Percentiles rank a stretch among this genome's conserved stretches.
Conservation (phyloP, 2,329 filamentous ascomycete genomes). For the Phaeoacremonium minimum region DNA sequence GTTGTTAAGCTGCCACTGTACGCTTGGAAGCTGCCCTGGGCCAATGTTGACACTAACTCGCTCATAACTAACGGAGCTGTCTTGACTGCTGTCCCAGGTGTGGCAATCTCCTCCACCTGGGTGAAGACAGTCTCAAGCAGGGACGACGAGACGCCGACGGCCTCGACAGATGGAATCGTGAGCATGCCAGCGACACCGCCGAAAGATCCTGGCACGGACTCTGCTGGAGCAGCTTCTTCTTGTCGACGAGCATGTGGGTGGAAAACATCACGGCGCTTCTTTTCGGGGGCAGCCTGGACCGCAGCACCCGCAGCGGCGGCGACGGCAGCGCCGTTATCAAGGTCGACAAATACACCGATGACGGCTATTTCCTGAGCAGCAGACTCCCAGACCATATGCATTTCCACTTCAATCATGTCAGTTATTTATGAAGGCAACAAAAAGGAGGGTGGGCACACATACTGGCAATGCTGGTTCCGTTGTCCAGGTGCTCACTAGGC, state of each 20-base stretch:
- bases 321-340: slow-evolving; percentile 20
- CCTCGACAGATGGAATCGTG: slow-evolving; percentile 17
- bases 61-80: slow-evolving; percentile 38
- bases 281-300: slow-evolving; percentile 9
- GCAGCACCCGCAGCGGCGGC: slow-evolving; percentile 9
- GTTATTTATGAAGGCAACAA: slow-evolving; percentile 3
- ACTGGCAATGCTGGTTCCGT: slow-evolving; percentile 38
- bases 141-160: slow-evolving; percentile 25
- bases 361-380: slow-evolving; percentile 34
- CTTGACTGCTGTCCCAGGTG: slow-evolving; percentile 33
- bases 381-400: slow-evolving; percentile 56
- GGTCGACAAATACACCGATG: slow-evolving; percentile 37
- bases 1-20: slow-evolving; percentile 45
- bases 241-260: slow-evolving; percentile 1
- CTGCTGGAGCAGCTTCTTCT: slow-evolving; percentile 3
- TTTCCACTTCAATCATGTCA: slow-evolving; percentile 36
- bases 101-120: slow-evolving; percentile 32
- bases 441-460: slow-evolving; percentile 11
- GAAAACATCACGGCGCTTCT: slow-evolving; percentile 1
- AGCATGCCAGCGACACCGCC: slow-evolving; percentile 2
- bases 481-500: slow-evolving; percentile 42
- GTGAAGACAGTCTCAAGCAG: slow-evolving; percentile 43
- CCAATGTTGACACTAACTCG: slow-evolving; percentile 31
- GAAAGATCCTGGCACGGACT: slow-evolving; percentile 1
- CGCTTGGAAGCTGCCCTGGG: slow-evolving; percentile 31